These are phyloP conservation scores for Naganishia albida DNA, from an alignment of 1,284 basidiomycete species.

Conservation along the genomic window DNA sequence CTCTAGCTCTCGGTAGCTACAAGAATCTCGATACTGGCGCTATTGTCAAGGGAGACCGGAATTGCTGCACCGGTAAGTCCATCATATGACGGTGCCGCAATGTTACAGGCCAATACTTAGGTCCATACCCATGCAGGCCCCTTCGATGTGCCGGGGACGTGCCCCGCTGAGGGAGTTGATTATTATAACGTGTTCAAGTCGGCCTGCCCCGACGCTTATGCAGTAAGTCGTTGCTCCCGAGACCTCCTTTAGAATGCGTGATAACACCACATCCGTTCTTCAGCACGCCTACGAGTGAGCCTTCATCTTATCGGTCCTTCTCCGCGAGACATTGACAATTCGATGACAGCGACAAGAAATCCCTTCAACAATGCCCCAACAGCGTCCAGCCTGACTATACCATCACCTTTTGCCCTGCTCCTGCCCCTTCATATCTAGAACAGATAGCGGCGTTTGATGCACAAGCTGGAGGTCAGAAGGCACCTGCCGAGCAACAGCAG, in stretches of 20 bases:
- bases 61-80: constrained; percentile 15
- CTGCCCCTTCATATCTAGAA: neutral
- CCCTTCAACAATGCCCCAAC: constrained; percentile 38
- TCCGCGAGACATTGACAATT: neutral
- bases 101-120: neutral
- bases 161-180: constrained; percentile 40
- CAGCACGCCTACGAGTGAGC: constrained; percentile 21
- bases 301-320: neutral
- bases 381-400: constrained; percentile 38
- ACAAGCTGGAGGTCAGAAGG: neutral
- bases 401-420: constrained; percentile 43
- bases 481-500: neutral
- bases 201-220: constrained; percentile 41
- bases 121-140: constrained; percentile 32
- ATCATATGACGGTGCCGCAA: neutral
- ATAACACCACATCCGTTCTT: neutral
- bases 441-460: neutral
- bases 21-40: neutral
- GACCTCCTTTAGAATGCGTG: neutral
- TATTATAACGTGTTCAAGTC: constrained; percentile 45
- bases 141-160: constrained; percentile 38
- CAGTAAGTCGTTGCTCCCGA: constrained; percentile 36
- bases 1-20: neutral
- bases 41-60: neutral
- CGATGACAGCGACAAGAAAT: constrained; percentile 40